Evolutionary conservation across 176 grass and related monocot genomes (phyloP).

Genomic region (Chrysopogon serrulatus): DNA sequence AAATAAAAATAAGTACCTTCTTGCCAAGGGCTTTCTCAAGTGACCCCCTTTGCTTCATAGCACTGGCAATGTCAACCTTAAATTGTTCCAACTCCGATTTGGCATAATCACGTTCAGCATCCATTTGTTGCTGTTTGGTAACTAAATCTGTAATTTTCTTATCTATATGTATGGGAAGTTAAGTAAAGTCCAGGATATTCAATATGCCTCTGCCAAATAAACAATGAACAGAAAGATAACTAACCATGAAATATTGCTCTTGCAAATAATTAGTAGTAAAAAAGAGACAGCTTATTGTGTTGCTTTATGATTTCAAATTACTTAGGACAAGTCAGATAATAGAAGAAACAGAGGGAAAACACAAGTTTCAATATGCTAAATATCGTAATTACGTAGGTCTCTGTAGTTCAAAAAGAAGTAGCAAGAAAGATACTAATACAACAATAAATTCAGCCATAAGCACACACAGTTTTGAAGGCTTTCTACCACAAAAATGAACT

Average conservation of each 20-base stretch:
- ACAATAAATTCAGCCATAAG: background rate
- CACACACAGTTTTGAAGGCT: background rate
- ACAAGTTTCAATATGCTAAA: background rate
- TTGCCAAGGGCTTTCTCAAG: slow-evolving; percentile 77
- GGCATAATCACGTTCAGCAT: slow-evolving; percentile 85
- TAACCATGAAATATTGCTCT: background rate
- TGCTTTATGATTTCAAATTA: slow-evolving; percentile 7
- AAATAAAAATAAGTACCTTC: slow-evolving; percentile 57
- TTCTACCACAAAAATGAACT: background rate
- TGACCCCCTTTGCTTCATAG: slow-evolving; percentile 69
- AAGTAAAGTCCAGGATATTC: slow-evolving; percentile 34
- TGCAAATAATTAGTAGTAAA: slow-evolving; percentile 17
- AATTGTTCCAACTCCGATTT: slow-evolving; percentile 78
- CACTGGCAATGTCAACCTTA: slow-evolving; percentile 61
- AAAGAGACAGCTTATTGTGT: background rate
- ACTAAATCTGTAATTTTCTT: slow-evolving; percentile 84
- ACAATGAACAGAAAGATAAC: slow-evolving; percentile 7
- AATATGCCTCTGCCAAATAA: slow-evolving; percentile 12
- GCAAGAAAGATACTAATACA: background rate
- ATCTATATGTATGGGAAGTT: slow-evolving; percentile 96
- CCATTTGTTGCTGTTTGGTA: slow-evolving; percentile 89
- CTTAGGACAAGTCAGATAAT: background rate
- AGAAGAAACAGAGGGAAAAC: background rate
- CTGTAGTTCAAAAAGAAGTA: background rate
- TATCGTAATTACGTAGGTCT: background rate